phyloP scores from a whole-genome alignment of 1,284 basidiomycete genomes.

The Austropuccinia psidii region DNA sequence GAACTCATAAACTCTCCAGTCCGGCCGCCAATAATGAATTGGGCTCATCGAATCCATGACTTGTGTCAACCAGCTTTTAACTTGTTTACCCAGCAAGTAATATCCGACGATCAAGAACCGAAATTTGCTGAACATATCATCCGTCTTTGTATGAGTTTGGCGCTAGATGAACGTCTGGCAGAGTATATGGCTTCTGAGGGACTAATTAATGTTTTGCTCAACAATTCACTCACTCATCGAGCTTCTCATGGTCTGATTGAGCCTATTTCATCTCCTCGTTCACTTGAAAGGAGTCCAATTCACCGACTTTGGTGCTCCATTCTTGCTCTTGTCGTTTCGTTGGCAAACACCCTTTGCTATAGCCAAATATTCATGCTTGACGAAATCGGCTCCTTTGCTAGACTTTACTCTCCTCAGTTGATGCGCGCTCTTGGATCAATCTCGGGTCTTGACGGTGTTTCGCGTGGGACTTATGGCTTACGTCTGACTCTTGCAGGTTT shows the following conservation, averaged over 20 bases:
- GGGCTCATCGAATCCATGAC: constrained; percentile 34
- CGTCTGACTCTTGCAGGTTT: constrained; percentile 23
- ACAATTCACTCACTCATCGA: constrained; percentile 26
- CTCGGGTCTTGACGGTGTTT: neutral
- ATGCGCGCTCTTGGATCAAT: constrained; percentile 14
- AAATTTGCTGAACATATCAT: constrained; percentile 29
- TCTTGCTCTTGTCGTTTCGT: constrained; percentile 22
- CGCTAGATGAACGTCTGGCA: constrained; percentile 29
- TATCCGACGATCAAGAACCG: constrained; percentile 28
- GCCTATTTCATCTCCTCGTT: constrained; percentile 7
- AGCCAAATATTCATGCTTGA: constrained; percentile 32
- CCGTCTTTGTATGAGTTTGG: constrained; percentile 29
- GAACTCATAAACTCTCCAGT: constrained; percentile 26
- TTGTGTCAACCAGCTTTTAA: constrained; percentile 36
- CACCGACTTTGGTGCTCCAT: constrained; percentile 36
- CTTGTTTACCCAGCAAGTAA: constrained; percentile 10
- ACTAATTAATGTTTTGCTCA: constrained; percentile 29
- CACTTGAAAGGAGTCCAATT: constrained; percentile 25
- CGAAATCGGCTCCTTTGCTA: constrained; percentile 32
- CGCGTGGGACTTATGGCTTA: constrained; percentile 14
- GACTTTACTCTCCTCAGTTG: constrained; percentile 32
- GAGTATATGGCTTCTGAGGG: constrained; percentile 35
- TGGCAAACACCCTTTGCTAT: constrained; percentile 32
- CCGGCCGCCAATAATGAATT: constrained; percentile 31
- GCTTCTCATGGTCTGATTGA: constrained; percentile 32